phyloP scores from a whole-genome alignment of 116 monocot species.

The Iris pallida region DNA sequence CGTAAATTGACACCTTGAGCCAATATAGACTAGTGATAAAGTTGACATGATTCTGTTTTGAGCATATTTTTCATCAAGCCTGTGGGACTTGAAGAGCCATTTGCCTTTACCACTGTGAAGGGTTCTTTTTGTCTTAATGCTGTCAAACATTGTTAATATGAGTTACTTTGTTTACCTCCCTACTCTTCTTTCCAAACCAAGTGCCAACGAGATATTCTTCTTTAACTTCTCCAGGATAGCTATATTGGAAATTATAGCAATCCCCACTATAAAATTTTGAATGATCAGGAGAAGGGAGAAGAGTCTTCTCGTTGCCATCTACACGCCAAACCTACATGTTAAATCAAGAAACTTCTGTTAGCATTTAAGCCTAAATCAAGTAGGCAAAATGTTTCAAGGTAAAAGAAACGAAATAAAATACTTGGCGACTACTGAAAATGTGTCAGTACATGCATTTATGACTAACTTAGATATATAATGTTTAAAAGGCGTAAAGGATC shows the following conservation, averaged over 20 bases:
- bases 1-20: no score
- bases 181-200: constrained; percentile 91
- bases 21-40: constrained; percentile 58
- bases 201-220: constrained; percentile 93
- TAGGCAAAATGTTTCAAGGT: neutral
- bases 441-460: neutral
- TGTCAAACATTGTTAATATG: neutral
- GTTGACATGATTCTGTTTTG: no score
- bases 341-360: neutral
- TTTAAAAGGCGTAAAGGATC: neutral
- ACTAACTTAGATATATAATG: neutral
- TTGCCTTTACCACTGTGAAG: no score
- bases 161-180: constrained; percentile 43
- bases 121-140: no score
- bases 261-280: constrained; percentile 92
- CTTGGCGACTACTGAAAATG: neutral
- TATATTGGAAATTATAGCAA: constrained; percentile 97
- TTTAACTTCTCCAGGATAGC: constrained; percentile 78
- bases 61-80: no score
- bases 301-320: constrained; percentile 67
- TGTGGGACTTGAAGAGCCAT: no score
- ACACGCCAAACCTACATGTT: constrained; percentile 76
- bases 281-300: constrained; percentile 75
- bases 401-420: neutral
- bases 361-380: neutral